Base-by-base conservation (phyloP, 768 basidiomycete species). In the Udeniomyces megalosporus region DNA sequence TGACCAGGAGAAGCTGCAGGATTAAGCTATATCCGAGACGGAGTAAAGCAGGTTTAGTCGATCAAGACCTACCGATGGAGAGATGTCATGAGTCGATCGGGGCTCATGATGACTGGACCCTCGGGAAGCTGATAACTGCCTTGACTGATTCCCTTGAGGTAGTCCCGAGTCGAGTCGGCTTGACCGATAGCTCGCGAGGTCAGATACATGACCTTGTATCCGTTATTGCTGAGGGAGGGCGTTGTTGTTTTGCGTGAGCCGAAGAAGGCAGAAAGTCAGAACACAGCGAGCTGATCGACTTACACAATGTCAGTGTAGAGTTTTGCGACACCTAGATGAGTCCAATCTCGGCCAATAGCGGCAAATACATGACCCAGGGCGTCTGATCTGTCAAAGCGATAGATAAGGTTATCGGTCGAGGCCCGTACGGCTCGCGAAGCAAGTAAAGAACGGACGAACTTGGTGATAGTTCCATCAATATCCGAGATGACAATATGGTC, bases 381-480 rank as follows among this genome's bases (percentile, higher is more conserved):
- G 74, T 97, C 93, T 1, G 92, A 96, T 72, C 90, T 93, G 68
- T 3, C 26, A 12, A 58, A 47, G 46, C 7, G 38, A 54, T 15
- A 2, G 14, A 20, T n/a, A 42, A 8, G 46, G 44, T 53, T 3
- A 8, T 34, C 5, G 24, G 34, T 35, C 24, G n/a, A 35, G 3
- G 49, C n/a, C 20, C 12, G n/a, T n/a, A 3, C 3, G 28, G 32
- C n/a, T 10, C 14, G 3, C 11, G 0, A n/a, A n/a, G 12, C 11
- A 51, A 51, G 10, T 2, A 60, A 64, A 32, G 22, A 46, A 26
- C 4, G 20, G 2, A 70, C 81, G 26, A 67, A 93, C 90, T 96
- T 97, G 10, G 95, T 99, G 70, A 99, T 99, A 1, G 93, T 99
- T 6, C 95, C 95, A 70, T 99, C 95, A 65, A 99, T 97, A 70